Percentiles rank a stretch among this genome's conserved stretches.
These are phyloP conservation scores for Pinus tabuliformis DNA, from an alignment of 75 land plant genomes.

Conservation along the genomic window DNA sequence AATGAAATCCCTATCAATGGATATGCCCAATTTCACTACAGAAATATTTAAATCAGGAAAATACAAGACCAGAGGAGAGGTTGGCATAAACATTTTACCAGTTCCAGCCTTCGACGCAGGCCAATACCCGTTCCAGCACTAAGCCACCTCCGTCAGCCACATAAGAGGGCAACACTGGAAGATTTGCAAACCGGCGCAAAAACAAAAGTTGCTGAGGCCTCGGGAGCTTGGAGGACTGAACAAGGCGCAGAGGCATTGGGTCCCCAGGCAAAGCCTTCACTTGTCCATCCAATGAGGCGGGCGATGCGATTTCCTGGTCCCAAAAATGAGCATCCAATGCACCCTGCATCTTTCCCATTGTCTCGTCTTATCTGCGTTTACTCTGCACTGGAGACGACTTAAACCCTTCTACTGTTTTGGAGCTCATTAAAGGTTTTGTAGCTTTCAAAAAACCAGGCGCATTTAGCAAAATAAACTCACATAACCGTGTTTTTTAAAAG, in stretches of 20 bases:
- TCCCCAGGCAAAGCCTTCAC: constrained; percentile 35
- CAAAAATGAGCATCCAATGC: constrained; percentile 45
- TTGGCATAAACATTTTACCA: constrained; percentile 17
- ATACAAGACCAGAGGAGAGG: no score
- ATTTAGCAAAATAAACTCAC: no score
- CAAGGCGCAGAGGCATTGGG: constrained; percentile 36
- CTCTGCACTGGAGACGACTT: no score
- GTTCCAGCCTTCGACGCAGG: constrained; percentile 15
- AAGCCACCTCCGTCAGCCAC: constrained; percentile 23
- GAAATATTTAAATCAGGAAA: no score
- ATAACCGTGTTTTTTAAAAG: no score
- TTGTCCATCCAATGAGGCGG: constrained; percentile 40
- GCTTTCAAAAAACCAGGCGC: no score
- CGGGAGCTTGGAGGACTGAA: constrained; percentile 36
- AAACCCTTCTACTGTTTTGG: no score
- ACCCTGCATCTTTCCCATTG: constrained; percentile 8
- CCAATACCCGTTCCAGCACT: constrained; percentile 37
- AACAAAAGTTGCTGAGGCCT: constrained; percentile 60
- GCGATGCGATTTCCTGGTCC: constrained; percentile 54
- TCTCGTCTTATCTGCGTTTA: no score
- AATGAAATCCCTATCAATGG: no score
- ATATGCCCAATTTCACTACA: no score
- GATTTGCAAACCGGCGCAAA: constrained; percentile 58
- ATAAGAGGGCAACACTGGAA: constrained; percentile 52
- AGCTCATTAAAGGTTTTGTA: no score